Evolutionary conservation across 768 basidiomycete species (phyloP), one percentile per base, ranked within the genome.

Genomic region (Lanmaoa rubissima): DNA sequence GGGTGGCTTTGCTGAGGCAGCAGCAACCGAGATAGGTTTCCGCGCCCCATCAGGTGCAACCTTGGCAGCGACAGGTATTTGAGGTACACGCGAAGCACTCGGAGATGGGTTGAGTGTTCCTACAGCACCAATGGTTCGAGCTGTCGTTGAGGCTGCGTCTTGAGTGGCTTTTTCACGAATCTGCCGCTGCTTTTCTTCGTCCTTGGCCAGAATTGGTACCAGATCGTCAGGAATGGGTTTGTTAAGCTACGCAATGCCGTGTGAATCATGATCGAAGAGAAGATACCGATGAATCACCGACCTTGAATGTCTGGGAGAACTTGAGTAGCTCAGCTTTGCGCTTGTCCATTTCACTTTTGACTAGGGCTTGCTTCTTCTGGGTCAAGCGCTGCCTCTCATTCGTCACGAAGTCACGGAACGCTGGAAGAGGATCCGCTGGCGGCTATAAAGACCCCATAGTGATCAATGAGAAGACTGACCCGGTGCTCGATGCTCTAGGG

Each of bases 241-340:
- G 70, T 95, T 96, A 48, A 96, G 83, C 92, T 95, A 62, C 13
- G 48, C 36, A 26, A 53, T 45, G 26, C 26, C 34, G 13, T 24
- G 44, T 41, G 21, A 42, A 60, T 48, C 13, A 59, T 45, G 2
- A 55, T 48, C 14, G 34, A 38, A 28, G 7, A 19, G 19, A 48
- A 35, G 51, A 17, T 24, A 42, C 2, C 24, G 17, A 5, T 31
- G n/a, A 45, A 57, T 50, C 19, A 63, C 79, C 45, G 45, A 94
- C 95, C 84, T 97, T 96, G 86, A 99, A 99, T 63, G 75, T 88
- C 72, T 91, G 82, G 61, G 92, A 93, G 74, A 98, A 99, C 73
- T 90, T 91, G 70, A 94, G 82, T 38, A 98, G 78, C 42, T 98
- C 96, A 11, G 93, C 90, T 78, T 97, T 85, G 59, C 91, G 86